Evolutionary conservation across 345 rosid genomes (phyloP), one percentile per base, ranked within the genome.

Genomic region (Iberis pinnata): DNA sequence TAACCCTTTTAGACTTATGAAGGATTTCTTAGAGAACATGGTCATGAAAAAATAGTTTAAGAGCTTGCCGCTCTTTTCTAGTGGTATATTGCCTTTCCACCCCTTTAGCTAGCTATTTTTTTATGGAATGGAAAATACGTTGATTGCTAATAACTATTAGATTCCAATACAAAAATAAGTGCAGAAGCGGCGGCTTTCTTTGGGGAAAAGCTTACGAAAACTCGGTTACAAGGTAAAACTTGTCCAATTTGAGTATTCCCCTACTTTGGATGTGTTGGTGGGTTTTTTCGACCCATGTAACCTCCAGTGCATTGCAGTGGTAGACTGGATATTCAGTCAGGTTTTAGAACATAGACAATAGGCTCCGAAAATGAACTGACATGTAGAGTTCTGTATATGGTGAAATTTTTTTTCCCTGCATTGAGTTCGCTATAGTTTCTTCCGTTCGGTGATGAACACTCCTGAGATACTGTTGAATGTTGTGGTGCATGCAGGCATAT

Each of bases 401-500:
- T 31, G 11, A 33, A 32, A 36, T 15, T 25, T 15, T 15, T 25
- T 15, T 44, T 44, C 26, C 5, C 2, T 19, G 12, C 37, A 50
- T 40, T 43, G 55, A 14, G 19, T 22, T 11, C 19, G 56, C 32
- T 6, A 48, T 33, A 46, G 12, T 49, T 58, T 41, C 53, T 47
- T 24, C 4, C 12, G 9, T 13, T 41, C 38, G 24, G 41, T 45
- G 33, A 47, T 16, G n/a, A 25, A 17, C 50, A 40, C 43, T 40
- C 27, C 19, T 5, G 50, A 48, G 12, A 19, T 56, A 17, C 43
- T 41, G 18, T 42, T 10, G 22, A 49, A 39, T 10, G 18, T 66
- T 26, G 29, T 63, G 24, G 55, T 69, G 44, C 71, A 92, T 69
- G 44, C 71, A 92, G 97, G 89, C 92, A 48, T 86, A 85, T 60